Base-by-base conservation (phyloP, 2,329 filamentous ascomycete species). In the Arthrobotrys megalospora region DNA sequence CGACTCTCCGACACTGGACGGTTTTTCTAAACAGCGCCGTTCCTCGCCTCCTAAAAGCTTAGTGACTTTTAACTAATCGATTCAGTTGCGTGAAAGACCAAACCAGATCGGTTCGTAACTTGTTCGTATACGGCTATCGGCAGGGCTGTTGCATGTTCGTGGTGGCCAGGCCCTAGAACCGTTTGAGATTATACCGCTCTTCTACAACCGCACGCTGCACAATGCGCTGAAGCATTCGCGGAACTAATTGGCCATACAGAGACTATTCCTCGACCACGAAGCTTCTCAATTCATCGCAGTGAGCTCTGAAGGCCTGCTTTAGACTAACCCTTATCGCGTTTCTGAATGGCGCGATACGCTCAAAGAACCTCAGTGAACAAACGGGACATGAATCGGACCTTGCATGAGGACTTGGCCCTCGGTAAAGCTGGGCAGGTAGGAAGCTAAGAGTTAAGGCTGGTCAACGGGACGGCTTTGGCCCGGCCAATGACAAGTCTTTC, bases 121-220 rank as follows among this genome's bases (percentile, higher is more conserved):
- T 28, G 19, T 53, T 62, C 64, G 53, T 76, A 48, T 69, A 70
- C 72, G 72, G 72, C 32, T 69, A 76, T 66, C 72, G 65, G 72
- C 65, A 70, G 38, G 45, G 32, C 38, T 47, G 60, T 63, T 32
- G 58, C 16, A 16, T 43, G 16, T 8, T 11, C 3, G n/a, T 45
- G 19, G 41, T 32, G 24, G 50, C 45, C 32, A 55, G 21, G 24
- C 12, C 14, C 52, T 16, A 58, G 52, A 7, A 24, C 28, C 14
- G 50, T 53, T 34, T 53, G 50, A 16, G 50, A 53, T 53, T 53
- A 6, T 16, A 16, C 12, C 43, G 36, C 36, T 28, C 24, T 28
- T 28, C 24, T 28, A 28, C 36, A 1, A 38, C 43, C 3, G 43
- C n/a, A 45, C 6, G 7, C 8, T 45, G 43, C 43, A 45, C 43